Evolutionary conservation across 805 yeast genomes (phyloP), one percentile per base, ranked within the genome.

Genomic region (Pichia gijzeniarum): DNA sequence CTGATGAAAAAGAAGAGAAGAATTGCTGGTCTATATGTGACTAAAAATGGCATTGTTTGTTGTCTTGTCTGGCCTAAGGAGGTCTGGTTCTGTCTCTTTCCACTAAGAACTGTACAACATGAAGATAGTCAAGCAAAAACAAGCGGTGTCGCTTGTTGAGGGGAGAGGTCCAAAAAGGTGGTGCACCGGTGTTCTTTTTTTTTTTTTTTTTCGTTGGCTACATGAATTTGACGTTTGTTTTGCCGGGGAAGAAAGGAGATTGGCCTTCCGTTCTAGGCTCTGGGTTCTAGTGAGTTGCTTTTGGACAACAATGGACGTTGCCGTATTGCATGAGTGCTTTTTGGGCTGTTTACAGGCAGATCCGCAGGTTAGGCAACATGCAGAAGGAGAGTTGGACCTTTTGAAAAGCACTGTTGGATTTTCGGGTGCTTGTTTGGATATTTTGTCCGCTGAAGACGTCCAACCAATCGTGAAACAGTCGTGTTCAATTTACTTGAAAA

Each of bases 401-500:
- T 79, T 82, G 7, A 77, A 82, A 40, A 55, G 59, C 25, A 62
- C 72, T 3, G 78, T 85, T 1, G 95, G 95, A 5, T 90, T 90
- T 58, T 66, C 87, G 34, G 84, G 84, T 5, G 90, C 91, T 1
- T 85, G 95, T 62, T 67, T 91, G 39, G 91, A 86, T 58, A 82
- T 89, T 42, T 71, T 88, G 17, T 60, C 74, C 16, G 74, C 77
- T 18, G 64, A 65, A 6, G 76, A 73, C 16, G 79, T 76, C 10
- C 69, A 77, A 17, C 70, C 72, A 1, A 75, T 72, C 25, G 74
- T 86, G 41, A 78, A 82, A 54, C 73, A 79, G 46, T 88, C 96
- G 8, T 85, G 95, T 22, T 93, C 95, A 0, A 82, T 91, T 20
- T 90, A 80, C 63, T 79, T 91, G 66, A 91, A 91, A 60, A 93